A percentile compares a stretch with the other conserved stretches of the same genome.
Evolutionary conservation across 2,329 filamentous ascomycete species (phyloP).

Genomic region (Pseudogymnoascus sp.): DNA sequence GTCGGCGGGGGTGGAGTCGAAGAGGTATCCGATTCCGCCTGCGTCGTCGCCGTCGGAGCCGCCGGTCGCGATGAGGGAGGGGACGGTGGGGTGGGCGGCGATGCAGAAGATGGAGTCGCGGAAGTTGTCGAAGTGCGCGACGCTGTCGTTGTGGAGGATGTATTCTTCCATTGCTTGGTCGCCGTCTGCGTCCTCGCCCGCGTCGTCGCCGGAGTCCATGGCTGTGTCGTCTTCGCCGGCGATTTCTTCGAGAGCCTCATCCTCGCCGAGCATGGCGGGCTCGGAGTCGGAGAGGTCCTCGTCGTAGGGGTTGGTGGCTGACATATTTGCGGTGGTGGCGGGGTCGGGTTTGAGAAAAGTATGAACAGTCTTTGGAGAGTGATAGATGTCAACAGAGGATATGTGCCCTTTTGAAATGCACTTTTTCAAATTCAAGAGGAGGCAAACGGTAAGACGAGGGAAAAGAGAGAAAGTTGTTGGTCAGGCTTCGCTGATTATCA

Average conservation of each 20-base stretch:
- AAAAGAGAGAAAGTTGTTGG: neutral
- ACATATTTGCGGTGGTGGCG: neutral
- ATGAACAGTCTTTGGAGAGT: neutral
- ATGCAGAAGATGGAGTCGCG: conserved; percentile 92
- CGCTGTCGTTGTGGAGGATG: conserved; percentile 80
- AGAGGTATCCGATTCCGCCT: conserved; percentile 72
- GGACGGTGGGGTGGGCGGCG: conserved; percentile 77
- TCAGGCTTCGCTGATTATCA: neutral
- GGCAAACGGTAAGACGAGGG: neutral
- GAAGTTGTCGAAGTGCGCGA: conserved; percentile 85
- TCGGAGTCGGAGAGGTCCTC: conserved; percentile 49
- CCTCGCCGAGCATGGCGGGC: conserved; percentile 58
- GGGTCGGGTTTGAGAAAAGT: neutral
- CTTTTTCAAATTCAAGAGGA: neutral
- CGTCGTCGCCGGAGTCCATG: conserved; percentile 71
- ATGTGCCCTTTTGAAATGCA: neutral
- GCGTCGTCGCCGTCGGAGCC: conserved; percentile 59
- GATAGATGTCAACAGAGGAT: neutral
- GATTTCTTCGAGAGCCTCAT: conserved; percentile 73
- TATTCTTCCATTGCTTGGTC: conserved; percentile 59
- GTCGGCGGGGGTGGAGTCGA: conserved; percentile 61
- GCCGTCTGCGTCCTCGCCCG: conserved; percentile 39
- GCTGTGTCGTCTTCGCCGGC: conserved; percentile 60
- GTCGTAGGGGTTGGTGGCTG: conserved; percentile 28
- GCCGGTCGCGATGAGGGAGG: conserved; percentile 76